Conservation (phyloP, 1,284 basidiomycete genomes). For the Ceratobasidium sp. region DNA sequence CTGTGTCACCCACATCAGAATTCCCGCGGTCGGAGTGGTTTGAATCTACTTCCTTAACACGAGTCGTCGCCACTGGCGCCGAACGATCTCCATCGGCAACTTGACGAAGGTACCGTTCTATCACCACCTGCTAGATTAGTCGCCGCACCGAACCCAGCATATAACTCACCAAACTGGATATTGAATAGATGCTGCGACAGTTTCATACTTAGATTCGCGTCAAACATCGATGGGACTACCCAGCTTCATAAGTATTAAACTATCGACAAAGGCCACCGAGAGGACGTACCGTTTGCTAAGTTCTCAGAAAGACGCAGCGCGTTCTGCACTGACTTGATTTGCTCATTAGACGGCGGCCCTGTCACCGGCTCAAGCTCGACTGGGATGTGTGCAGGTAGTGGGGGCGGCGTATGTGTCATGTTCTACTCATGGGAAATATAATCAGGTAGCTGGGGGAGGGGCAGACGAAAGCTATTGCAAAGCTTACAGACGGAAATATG, state of each 20-base stretch:
- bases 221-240: constrained; percentile 24
- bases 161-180: constrained; percentile 11
- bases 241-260: neutral
- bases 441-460: no score
- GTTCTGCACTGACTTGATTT: constrained; percentile 10
- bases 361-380: neutral
- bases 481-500: constrained; percentile 1
- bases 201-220: constrained; percentile 19
- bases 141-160: neutral
- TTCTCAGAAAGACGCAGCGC: constrained; percentile 18
- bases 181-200: constrained; percentile 29
- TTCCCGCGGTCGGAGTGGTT: no score
- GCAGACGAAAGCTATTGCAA: neutral
- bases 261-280: no score
- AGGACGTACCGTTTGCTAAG: constrained; percentile 13
- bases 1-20: neutral
- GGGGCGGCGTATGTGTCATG: constrained; percentile 18
- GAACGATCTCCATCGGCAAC: no score
- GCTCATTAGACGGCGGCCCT: neutral
- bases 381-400: constrained; percentile 19
- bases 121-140: no score
- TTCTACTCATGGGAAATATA: neutral
- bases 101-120: neutral
- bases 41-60: no score
- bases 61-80: no score